Conservation (phyloP, 441 rosid species). For the Lepidium campestre region DNA sequence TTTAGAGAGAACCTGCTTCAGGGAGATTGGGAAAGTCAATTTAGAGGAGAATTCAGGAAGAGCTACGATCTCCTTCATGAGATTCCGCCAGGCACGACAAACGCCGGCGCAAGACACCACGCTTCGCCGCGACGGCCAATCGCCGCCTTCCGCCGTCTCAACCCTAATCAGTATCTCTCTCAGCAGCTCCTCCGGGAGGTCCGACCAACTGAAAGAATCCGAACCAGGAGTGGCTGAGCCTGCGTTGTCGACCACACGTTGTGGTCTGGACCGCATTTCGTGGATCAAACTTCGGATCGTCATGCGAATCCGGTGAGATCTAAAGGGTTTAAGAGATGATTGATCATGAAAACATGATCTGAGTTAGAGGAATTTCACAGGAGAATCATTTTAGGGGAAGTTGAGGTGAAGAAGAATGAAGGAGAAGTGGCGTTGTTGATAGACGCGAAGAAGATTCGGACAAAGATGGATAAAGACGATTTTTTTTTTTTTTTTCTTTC, state of each 20-base stretch:
- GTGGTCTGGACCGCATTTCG: slow-evolving; percentile 49
- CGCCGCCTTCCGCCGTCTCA: slow-evolving; percentile 38
- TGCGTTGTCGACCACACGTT: slow-evolving; percentile 46
- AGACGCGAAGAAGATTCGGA: slow-evolving; percentile 29
- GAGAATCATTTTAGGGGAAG: slow-evolving; percentile 7
- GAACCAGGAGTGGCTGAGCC: slow-evolving; percentile 1
- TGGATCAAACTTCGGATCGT: slow-evolving; percentile 46
- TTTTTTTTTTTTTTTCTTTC: background rate
- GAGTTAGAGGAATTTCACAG: background rate
- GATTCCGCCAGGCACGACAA: slow-evolving; percentile 49
- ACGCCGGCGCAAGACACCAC: slow-evolving; percentile 71
- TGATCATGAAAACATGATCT: slow-evolving; percentile 1
- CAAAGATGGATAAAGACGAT: slow-evolving; percentile 4
- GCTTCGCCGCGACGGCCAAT: slow-evolving; percentile 49
- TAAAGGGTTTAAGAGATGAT: background rate
- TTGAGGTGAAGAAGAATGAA: slow-evolving; percentile 5
- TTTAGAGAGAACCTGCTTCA: slow-evolving; percentile 42
- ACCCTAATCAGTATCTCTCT: slow-evolving; percentile 50
- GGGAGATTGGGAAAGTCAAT: slow-evolving; percentile 62
- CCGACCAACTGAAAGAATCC: slow-evolving; percentile 41
- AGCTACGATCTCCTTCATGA: slow-evolving; percentile 47
- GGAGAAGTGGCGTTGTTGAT: slow-evolving; percentile 15
- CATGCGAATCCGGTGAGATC: slow-evolving; percentile 26
- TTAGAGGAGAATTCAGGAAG: slow-evolving; percentile 49
- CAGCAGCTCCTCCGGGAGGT: slow-evolving; percentile 54